phyloP scores from a whole-genome alignment of 2,329 filamentous ascomycete species.

The Acrodontium crateriforme region DNA sequence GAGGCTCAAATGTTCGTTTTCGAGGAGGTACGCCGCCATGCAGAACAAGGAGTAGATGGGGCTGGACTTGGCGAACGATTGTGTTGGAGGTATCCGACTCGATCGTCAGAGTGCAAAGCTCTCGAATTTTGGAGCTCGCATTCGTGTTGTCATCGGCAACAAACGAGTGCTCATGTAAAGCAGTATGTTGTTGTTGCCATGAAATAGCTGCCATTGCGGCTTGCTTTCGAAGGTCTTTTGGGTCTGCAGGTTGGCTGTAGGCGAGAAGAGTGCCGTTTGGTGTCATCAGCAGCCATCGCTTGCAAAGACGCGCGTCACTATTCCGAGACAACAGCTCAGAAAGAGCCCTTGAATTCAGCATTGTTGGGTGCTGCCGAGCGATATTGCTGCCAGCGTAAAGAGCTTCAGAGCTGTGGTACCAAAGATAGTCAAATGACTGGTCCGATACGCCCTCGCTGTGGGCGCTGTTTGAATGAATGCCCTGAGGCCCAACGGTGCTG shows the following conservation, averaged over 20 bases:
- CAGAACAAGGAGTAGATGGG: slow-evolving; percentile 33
- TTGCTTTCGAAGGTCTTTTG: slow-evolving; percentile 35
- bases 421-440: no score
- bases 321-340: slow-evolving; percentile 31
- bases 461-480: no score
- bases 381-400: no score
- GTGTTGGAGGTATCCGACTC: slow-evolving; percentile 33
- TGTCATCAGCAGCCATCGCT: slow-evolving; percentile 35
- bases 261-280: slow-evolving; percentile 37
- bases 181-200: slow-evolving; percentile 31
- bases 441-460: no score
- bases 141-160: not conserved
- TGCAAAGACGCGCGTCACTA: slow-evolving; percentile 28
- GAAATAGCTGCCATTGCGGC: slow-evolving; percentile 35
- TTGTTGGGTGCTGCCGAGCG: slow-evolving; percentile 16
- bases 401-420: no score
- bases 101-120: slow-evolving; percentile 32
- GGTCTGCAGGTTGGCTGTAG: slow-evolving; percentile 35
- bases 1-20: slow-evolving; percentile 23
- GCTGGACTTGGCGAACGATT: slow-evolving; percentile 32
- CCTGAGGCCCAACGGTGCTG: no score
- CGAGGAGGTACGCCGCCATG: slow-evolving; percentile 34
- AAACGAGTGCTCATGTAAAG: slow-evolving; percentile 3
- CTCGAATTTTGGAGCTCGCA: slow-evolving; percentile 6
- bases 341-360: slow-evolving; percentile 31